Evolutionary conservation across 371 early-diverging fungal species (phyloP), one percentile per base, ranked within the genome.

Genomic region (Rhizopus microsporus): DNA sequence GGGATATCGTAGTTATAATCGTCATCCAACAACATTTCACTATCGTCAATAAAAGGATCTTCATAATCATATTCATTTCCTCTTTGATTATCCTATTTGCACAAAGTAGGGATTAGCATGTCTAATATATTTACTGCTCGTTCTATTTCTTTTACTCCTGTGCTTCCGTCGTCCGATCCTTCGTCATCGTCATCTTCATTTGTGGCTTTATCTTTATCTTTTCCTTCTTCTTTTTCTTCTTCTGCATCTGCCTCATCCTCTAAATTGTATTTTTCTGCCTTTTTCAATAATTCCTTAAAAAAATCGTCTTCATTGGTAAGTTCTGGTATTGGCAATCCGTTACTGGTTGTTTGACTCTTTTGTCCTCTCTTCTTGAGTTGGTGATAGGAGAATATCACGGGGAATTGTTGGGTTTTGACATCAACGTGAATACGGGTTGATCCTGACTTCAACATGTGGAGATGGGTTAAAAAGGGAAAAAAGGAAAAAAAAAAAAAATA

Each of bases 11-110:
- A 68, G 7, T 73, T 71, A 10, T 54, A 39, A 37, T 73, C 66
- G 9, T 77, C 63, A 38, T 80, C 75, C 45, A 77, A 54, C 58
- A 80, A 59, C 69, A 75, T 73, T n/a, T 80, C 80, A 52, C 80
- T 80, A 42, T 80, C 80, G 38, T 80, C 80, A 54, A 80, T 80
- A 49, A 80, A 80, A 16, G 77, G 77, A 63, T 80, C 80, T 30
- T 75, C 77, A 33, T 75, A 65, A 38, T 80, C 80, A 39, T 80
- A 80, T 0, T 72, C 67, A 31, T 63, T 32, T 3, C 59, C 63
- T 1, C 37, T 54, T 54, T 54, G 23, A 23, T 23, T 23, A 23
- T 23, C 23, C 23, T 23, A 23, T 48, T 23, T 23, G 23, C 23
- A 39, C 13, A 40, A 50, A 32, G 32, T 38, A 31, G n/a, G 31